phyloP scores from a whole-genome alignment of 768 basidiomycete species.

The Tulasnella sp. region DNA sequence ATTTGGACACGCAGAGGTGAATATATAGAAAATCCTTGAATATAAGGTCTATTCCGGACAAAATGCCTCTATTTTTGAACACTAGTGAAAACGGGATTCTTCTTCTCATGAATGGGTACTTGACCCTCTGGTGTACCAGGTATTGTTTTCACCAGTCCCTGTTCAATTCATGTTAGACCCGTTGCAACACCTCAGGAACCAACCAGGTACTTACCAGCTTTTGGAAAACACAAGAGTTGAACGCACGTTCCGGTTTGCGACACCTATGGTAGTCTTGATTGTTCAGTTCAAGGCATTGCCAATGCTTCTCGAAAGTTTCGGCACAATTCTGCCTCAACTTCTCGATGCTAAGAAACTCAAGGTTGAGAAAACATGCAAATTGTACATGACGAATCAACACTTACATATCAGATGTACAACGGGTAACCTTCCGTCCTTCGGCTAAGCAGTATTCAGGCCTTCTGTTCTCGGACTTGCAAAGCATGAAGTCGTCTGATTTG shows the following conservation, averaged over 20 bases:
- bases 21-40: too few relatives aligned
- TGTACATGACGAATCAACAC: neutral
- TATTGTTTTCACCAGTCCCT: constrained; percentile 87
- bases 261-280: constrained; percentile 95
- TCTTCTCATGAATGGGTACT: constrained; percentile 77
- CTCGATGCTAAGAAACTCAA: constrained; percentile 44
- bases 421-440: constrained; percentile 89
- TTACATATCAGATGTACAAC: constrained; percentile 88
- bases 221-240: constrained; percentile 93
- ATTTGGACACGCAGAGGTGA: too few relatives aligned
- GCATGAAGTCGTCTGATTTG: constrained; percentile 78
- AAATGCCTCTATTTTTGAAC: constrained; percentile 91
- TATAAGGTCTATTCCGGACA: too few relatives aligned
- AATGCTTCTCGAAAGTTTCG: constrained; percentile 77
- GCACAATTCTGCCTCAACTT: constrained; percentile 91
- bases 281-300: constrained; percentile 85
- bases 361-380: neutral
- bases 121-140: constrained; percentile 76
- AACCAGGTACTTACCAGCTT: constrained; percentile 60
- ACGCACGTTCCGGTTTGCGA: constrained; percentile 70
- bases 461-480: constrained; percentile 86
- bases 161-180: too few relatives aligned
- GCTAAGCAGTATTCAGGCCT: constrained; percentile 88
- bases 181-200: neutral
- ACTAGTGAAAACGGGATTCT: constrained; percentile 66